Evolutionary conservation across 495 filamentous ascomycete species (phyloP), one percentile per base, ranked within the genome.

Genomic region (Penicillium robsamsonii): DNA sequence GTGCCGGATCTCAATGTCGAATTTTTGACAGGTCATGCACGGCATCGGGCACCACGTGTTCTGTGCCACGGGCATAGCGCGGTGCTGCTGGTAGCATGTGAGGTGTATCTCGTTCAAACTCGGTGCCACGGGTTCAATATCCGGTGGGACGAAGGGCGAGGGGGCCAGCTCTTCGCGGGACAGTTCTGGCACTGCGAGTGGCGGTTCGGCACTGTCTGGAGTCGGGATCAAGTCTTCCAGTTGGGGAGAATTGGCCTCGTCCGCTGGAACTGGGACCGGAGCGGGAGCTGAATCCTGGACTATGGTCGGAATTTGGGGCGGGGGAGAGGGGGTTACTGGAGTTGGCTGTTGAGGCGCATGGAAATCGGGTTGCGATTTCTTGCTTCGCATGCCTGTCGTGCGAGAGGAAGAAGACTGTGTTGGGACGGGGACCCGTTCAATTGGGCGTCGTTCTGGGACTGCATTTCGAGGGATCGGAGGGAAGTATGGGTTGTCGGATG

Each of bases 21-120:
- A 65, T 40, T 77, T 75, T 29, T 71, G 69, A 53, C 79, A 82
- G 2, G 74, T 73, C 76, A 80, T 79, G 59, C 79, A 82, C 6
- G 76, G 78, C 20, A 78, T 63, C 8, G 76, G 65, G 61, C 75
- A 72, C 73, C 75, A 75, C 40, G 65, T 62, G 55, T 82, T 82
- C 38, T 64, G 66, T 11, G 75, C 70, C 9, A 60, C 46, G 15
- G 67, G 67, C 75, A 82, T 78, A 0, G 65, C 58, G 20, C 69
- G 63, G 48, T 82, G 79, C 8, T 70, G 68, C 59, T 79, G 75
- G 52, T 74, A 80, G 62, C 79, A 82, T 18, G 61, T 53, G 48
- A 64, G 74, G 41, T 81, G 79, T 10, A 72, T 56, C 43, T 69
- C 67, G 46, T 67, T 73, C 52, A 82, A 58, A 1, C 72, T 70